Evolutionary conservation across 73 alveolate genomes (phyloP), one percentile per base, ranked within the genome.

Genomic region (Paramecium biaurelia): DNA sequence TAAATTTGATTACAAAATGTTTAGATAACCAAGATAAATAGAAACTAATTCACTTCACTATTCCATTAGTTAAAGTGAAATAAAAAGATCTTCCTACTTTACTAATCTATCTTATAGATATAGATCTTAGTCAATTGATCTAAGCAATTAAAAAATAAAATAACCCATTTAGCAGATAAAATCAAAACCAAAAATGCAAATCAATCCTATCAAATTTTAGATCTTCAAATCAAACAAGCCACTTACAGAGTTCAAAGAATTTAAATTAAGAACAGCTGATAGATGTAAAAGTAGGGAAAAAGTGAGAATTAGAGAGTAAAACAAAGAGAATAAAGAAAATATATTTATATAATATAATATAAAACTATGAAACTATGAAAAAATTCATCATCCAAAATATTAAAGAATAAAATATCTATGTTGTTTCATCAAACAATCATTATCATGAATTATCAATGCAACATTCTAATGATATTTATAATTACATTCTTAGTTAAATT

Each of bases 171-270:
- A 15, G 35, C 15, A 23, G 35, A 20, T 32, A 10, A 37, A 30
- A 72, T 38, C 86, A 21, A 72, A 72, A 72, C 32, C 32, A 37
- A 72, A 12, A 35, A 20, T 72, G 58, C 38, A 42, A 72, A 30
- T 63, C 47, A 63, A 63, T 30, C 56, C 59, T 9, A 7, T 72
- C n/a, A 34, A 23, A 79, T 79, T 79, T 18, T 24, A 79, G 56
- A 42, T 79, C 30, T 79, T 79, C 47, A 79, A 79, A 18, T 43
- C 76, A 2, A 47, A 38, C 47, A 79, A 79, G 20, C 90, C 90
- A 79, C 26, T 79, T 7, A 79, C 90, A 20, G 90, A 79, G 32
- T 79, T 79, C 32, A 79, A 79, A 42, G 90, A 79, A 79, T 79
- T 79, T 15, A 79, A 79, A 79, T 79, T 79, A 12, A 79, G 90